These are phyloP conservation scores for Penicillium atrosanguineum DNA, from an alignment of 495 filamentous ascomycete species.

Conservation along the genomic window DNA sequence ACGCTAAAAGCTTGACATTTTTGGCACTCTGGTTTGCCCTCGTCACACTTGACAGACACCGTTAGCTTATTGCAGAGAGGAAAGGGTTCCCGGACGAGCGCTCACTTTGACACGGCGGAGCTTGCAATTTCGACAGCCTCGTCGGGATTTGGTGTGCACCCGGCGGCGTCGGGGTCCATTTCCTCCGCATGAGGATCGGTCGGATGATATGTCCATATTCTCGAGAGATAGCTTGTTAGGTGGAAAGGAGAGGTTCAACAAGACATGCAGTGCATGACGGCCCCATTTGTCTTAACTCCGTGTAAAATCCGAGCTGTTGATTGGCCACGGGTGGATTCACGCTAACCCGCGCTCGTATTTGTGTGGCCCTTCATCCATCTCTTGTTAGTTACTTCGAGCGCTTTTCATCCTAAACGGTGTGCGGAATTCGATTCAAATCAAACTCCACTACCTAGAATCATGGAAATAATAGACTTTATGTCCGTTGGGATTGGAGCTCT, in stretches of 20 bases:
- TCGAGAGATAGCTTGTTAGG: not conserved
- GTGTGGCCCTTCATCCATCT: no score
- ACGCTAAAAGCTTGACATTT: slow-evolving; percentile 36
- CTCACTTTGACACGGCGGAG: slow-evolving; percentile 42
- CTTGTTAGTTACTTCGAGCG: not conserved
- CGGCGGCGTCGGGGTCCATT: slow-evolving; percentile 12
- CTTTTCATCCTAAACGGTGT: not conserved
- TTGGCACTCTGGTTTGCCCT: slow-evolving; percentile 33
- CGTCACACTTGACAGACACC: slow-evolving; percentile 32
- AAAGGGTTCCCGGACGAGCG: not conserved
- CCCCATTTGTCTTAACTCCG: slow-evolving; percentile 9
- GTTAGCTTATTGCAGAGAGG: not conserved
- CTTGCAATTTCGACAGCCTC: slow-evolving; percentile 44
- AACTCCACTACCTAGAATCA: not conserved
- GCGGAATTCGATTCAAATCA: not conserved
- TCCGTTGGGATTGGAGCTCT: not conserved
- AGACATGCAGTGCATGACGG: not conserved
- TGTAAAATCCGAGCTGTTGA: not conserved
- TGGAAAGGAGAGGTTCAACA: not conserved
- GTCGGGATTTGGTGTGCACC: slow-evolving; percentile 31
- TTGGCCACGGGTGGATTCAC: not conserved
- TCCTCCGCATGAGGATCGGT: not conserved
- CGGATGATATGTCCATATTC: not conserved
- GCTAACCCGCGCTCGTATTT: slow-evolving; percentile 8
- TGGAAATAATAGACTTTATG: slow-evolving; percentile 1